A percentile compares a stretch with the other conserved stretches of the same genome.
Evolutionary conservation across 2,329 filamentous ascomycete genomes (phyloP).

Genomic region (Ophiostoma ulmi): DNA sequence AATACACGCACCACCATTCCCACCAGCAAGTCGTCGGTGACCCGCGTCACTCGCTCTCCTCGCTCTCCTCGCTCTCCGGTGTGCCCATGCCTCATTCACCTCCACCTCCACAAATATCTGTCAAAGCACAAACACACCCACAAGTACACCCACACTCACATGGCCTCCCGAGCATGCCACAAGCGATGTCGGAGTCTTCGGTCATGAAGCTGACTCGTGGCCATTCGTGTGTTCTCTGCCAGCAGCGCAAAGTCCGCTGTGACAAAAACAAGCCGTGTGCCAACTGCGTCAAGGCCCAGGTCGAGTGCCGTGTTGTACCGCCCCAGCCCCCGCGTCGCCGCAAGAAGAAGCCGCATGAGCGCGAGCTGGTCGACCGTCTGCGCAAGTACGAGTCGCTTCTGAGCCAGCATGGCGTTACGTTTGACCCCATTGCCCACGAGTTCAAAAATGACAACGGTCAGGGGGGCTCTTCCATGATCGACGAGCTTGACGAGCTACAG

Average conservation of each 20-base stretch:
- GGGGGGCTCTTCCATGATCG: constrained; percentile 30
- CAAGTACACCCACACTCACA: background rate
- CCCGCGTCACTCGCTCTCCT: background rate
- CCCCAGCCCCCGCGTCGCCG: constrained; percentile 53
- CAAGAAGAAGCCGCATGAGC: constrained; percentile 63
- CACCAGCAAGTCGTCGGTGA: constrained; percentile 1
- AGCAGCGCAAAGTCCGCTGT: constrained; percentile 71
- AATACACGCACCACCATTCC: constrained; percentile 1
- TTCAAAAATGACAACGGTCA: constrained; percentile 37
- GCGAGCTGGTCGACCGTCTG: constrained; percentile 64
- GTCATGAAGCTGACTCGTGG: constrained; percentile 54
- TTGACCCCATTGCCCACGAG: constrained; percentile 59
- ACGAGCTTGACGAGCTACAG: constrained; percentile 54
- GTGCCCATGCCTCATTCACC: background rate
- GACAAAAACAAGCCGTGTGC: constrained; percentile 67
- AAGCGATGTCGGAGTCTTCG: background rate
- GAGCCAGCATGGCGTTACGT: constrained; percentile 60
- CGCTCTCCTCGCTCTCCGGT: background rate
- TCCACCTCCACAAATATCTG: constrained; percentile 1
- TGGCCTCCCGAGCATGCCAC: background rate
- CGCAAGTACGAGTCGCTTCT: constrained; percentile 63
- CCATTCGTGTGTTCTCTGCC: constrained; percentile 65
- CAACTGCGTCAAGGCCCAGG: constrained; percentile 59
- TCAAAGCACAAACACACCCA: background rate
- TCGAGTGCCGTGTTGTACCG: constrained; percentile 57